Conservation (phyloP, 495 filamentous ascomycete genomes). For the Halenospora varia region DNA sequence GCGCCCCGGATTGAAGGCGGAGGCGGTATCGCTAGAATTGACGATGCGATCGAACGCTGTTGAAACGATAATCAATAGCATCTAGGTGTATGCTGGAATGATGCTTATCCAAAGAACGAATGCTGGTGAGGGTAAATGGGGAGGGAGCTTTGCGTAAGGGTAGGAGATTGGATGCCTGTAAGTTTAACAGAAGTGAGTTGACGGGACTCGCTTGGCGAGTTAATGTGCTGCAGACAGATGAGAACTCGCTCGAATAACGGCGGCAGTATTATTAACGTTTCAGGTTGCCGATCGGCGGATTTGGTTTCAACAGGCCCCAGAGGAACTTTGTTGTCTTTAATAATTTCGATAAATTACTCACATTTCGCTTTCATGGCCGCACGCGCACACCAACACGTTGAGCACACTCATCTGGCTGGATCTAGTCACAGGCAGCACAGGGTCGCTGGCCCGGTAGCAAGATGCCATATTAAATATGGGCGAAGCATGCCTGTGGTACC, state of each 20-base stretch:
- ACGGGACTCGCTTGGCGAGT: neutral
- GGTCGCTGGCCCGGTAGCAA: no score
- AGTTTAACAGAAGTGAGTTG: neutral
- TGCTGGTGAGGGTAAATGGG: neutral
- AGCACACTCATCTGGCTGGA: no score
- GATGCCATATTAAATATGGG: no score
- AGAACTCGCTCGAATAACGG: neutral
- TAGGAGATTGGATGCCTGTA: neutral
- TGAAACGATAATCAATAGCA: slow-evolving; percentile 17
- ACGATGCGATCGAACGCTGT: slow-evolving; percentile 13
- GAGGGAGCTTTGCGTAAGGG: neutral
- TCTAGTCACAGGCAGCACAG: neutral
- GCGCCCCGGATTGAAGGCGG: neutral
- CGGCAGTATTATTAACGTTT: neutral
- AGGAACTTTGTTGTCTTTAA: no score
- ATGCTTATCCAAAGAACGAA: slow-evolving; percentile 22
- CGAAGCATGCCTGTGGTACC: neutral
- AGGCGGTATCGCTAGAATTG: neutral
- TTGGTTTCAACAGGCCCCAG: neutral
- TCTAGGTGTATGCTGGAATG: slow-evolving; percentile 15
- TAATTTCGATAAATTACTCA: no score
- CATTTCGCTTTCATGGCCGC: no score
- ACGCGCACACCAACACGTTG: no score
- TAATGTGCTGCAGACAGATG: neutral
- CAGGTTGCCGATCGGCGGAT: neutral